Percentiles rank a stretch among this genome's conserved stretches.
These are phyloP conservation scores for Silene latifolia DNA, from an alignment of 148 eudicot genomes.

Conservation along the genomic window DNA sequence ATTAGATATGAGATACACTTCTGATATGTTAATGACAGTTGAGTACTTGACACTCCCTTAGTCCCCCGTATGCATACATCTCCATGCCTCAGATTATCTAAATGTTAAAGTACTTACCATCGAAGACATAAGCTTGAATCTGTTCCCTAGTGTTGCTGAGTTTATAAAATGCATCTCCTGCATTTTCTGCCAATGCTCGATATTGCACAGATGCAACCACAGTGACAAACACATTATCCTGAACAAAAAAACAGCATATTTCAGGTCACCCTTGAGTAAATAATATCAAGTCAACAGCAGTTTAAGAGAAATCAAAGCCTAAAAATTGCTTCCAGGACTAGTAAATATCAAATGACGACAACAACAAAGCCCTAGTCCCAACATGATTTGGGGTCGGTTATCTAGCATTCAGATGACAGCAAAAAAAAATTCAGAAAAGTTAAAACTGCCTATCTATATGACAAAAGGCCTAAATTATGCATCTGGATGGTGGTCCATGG, in stretches of 20 bases:
- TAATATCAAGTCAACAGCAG: constrained; percentile 8
- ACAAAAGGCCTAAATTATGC: not conserved
- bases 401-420: not conserved
- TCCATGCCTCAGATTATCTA: not conserved
- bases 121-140: constrained; percentile 71
- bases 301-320: not conserved
- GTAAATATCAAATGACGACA: constrained; percentile 2
- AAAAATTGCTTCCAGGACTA: not conserved
- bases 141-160: constrained; percentile 62
- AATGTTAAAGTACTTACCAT: constrained; percentile 37
- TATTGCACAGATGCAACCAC: constrained; percentile 72
- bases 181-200: constrained; percentile 56
- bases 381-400: too few species aligned
- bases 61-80: not conserved
- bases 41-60: not conserved
- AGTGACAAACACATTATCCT: constrained; percentile 71
- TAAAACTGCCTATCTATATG: not conserved
- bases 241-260: constrained; percentile 18
- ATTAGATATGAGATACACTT: not conserved
- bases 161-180: constrained; percentile 60
- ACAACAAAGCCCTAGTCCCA: not conserved
- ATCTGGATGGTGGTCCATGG: not conserved
- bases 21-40: not conserved
- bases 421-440: not conserved
- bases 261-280: not conserved